Base-by-base conservation (phyloP, 495 filamentous ascomycete genomes). In the Podospora comata region DNA sequence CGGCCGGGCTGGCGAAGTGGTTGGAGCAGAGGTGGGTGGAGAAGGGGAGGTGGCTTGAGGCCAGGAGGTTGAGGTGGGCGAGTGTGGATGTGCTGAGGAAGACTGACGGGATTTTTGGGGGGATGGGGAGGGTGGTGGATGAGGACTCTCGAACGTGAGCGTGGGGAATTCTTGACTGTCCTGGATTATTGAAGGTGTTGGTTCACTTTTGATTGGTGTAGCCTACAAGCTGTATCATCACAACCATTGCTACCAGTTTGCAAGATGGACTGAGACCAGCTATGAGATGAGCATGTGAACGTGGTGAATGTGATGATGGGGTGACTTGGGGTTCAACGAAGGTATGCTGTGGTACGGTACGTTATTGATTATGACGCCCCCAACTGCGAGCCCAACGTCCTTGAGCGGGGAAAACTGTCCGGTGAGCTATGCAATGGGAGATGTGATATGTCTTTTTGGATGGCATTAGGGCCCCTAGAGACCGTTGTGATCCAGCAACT, bases 21-120 rank as follows among this genome's bases (percentile, higher is more conserved):
- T 72, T 88, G 18, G 84, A 87, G 70, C 77, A 79, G 53, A 70
- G 82, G 53, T 87, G 84, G 84, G 69, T 85, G 0, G 80, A 83
- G 71, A 87, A 86, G 72, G 85, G 84, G 18, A 72, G 82, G 67
- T 82, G 79, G 73, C 72, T 87, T 15, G 84, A 87, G 61, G 72
- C 65, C 26, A 75, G 79, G 73, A 76, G 66, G 66, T 26, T 34
- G 30, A 61, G 68, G 57, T 75, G 73, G 73, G 67, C 69, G 26
- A 60, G 20, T 23, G 63, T 34, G 39, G 39, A 48, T 48, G 39
- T 48, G 39, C 9, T 48, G 39, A 5, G 39, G 39, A 48, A 48
- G 39, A 48, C 39, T 6, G 39, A 48, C 9, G 39, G 39, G 9
- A 48, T 48, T 13, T 48, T 48, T 16, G 39, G 39, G 5, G 39